Evolutionary conservation across 2,329 filamentous ascomycete genomes (phyloP), one percentile per base, ranked within the genome.

Genomic region (Scytalidium lignicola): DNA sequence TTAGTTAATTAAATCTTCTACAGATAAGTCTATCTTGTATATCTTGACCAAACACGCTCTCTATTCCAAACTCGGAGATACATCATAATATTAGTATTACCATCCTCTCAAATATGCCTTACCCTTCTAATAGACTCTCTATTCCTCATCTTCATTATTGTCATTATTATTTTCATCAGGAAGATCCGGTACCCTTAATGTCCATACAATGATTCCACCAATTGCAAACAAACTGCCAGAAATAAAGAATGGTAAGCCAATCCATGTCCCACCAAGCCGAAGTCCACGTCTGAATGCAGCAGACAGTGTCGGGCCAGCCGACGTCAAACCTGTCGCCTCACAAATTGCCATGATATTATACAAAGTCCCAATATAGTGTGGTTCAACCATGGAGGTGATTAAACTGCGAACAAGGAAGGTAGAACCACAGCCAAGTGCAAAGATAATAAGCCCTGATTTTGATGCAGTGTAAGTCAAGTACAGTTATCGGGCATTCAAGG

Each of bases 381-480:
- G 68, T 54, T 78, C 75, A 12, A 82, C 74, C 10, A 81, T 58
- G 9, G 70, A 69, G 41, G 74, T 79, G n/a, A 80, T 60, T 6
- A 82, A 61, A 2, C 72, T 74, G 28, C 79, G 70, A 17, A 74
- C 59, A 1, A 79, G 58, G 0, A 72, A 56, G 0, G 57, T 46
- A 42, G 74, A 69, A 5, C 77, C 76, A 13, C 57, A 55, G 0
- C 79, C 77, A 1, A 76, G 52, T 3, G 71, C 71, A 12, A 70
- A 68, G 13, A 75, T 62, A 19, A 75, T 59, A 23, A 81, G 68
- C 1, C 72, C 71, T 55, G 19, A 22, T 43, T 2, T 2, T 41
- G 7, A 20, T 44, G 12, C 3, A 43, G 48, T 41, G 44, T 42
- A n/a, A n/a, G 42, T 21, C 41, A 19, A 13, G 22, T 43, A 26